Percentiles rank a stretch among this genome's conserved stretches.
These are phyloP conservation scores for Aspergillus jensenii DNA, from an alignment of 2,329 filamentous ascomycete genomes.

Conservation along the genomic window DNA sequence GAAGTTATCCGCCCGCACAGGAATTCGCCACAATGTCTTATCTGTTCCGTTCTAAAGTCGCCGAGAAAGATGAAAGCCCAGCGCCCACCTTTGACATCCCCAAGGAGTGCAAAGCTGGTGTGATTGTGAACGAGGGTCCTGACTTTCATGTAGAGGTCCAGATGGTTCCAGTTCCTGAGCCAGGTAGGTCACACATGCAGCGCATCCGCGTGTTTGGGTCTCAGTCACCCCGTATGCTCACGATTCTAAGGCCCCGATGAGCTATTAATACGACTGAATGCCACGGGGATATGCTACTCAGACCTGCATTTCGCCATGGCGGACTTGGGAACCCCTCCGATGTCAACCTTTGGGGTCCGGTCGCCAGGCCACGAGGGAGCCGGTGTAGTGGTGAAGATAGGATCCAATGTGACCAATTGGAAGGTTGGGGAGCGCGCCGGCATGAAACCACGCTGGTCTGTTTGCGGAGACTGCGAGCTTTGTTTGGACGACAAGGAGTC, in stretches of 20 bases:
- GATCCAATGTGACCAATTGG: slow-evolving; percentile 53
- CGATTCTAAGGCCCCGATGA: slow-evolving; percentile 49
- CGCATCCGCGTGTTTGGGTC: too few relatives aligned
- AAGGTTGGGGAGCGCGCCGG: slow-evolving; percentile 56
- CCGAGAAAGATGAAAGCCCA: too few relatives aligned
- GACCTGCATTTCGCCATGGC: slow-evolving; percentile 60
- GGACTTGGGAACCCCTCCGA: slow-evolving; percentile 49
- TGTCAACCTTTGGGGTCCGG: slow-evolving; percentile 45
- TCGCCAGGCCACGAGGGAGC: slow-evolving; percentile 58
- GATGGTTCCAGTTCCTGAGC: slow-evolving; percentile 50
- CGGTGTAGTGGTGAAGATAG: slow-evolving; percentile 58
- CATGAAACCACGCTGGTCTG: slow-evolving; percentile 52
- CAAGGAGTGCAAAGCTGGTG: slow-evolving; percentile 51
- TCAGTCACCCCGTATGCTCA: too few relatives aligned
- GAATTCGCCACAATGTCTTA: too few relatives aligned
- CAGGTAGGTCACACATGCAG: slow-evolving; percentile 32
- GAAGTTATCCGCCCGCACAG: too few relatives aligned
- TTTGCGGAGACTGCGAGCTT: slow-evolving; percentile 51
- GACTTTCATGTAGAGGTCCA: slow-evolving; percentile 50
- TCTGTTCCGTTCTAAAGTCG: too few relatives aligned
- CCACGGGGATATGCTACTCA: slow-evolving; percentile 58
- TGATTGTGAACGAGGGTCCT: slow-evolving; percentile 52
- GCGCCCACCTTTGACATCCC: slow-evolving; percentile 34
- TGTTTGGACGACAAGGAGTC: slow-evolving; percentile 56
- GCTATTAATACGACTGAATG: slow-evolving; percentile 57